Evolutionary conservation across 345 rosid species (phyloP).

Genomic region (Ceriops tagal): DNA sequence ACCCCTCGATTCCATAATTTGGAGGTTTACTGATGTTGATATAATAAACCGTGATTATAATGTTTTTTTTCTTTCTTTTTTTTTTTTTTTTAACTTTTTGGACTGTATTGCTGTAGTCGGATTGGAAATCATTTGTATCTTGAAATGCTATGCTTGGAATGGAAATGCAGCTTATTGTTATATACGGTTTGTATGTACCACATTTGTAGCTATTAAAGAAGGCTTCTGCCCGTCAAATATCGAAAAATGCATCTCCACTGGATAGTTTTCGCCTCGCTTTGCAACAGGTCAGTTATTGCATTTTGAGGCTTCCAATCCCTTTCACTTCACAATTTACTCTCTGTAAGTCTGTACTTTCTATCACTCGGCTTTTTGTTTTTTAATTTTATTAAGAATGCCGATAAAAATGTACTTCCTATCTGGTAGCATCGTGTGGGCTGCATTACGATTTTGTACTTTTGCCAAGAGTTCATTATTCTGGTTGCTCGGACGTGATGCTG

Average conservation of each 20-base stretch:
- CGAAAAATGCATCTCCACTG: conserved; percentile 42
- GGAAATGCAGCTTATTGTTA: conserved; percentile 15
- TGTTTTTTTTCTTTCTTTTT: no score
- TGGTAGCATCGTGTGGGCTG: no score
- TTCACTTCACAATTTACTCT: not conserved
- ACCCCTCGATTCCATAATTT: not conserved
- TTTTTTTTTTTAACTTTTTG: no score
- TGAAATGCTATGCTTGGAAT: conserved; percentile 7
- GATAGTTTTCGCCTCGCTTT: conserved; percentile 41
- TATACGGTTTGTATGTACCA: conserved; percentile 5
- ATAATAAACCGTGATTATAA: no score
- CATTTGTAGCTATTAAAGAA: conserved; percentile 47
- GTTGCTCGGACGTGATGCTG: not conserved
- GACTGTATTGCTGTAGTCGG: no score
- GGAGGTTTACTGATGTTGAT: no score
- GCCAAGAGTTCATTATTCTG: no score
- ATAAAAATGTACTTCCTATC: no score
- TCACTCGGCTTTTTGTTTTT: no score
- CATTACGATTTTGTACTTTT: no score
- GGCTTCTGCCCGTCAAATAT: conserved; percentile 36
- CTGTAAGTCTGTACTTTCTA: not conserved
- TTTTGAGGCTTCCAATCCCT: not conserved
- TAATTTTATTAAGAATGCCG: no score
- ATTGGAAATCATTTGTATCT: not conserved
- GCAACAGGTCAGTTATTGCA: conserved; percentile 41